Conservation (phyloP, 768 basidiomycete species). For the Boletus subparvulus region DNA sequence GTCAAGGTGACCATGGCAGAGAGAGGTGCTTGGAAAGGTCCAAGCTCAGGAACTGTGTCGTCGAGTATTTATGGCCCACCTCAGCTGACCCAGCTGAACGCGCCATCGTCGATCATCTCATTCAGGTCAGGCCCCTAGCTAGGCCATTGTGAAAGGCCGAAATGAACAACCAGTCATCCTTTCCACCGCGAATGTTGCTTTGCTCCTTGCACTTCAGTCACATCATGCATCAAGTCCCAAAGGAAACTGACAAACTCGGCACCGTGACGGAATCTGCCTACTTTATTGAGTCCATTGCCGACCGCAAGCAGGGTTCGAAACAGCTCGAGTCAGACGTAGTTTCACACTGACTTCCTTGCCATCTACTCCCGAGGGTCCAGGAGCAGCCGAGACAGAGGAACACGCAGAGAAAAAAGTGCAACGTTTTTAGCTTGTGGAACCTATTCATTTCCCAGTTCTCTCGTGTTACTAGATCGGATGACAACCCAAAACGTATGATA, state of each 20-base stretch:
- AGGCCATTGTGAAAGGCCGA: no score
- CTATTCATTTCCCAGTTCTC: neutral
- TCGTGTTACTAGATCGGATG: neutral
- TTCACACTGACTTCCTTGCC: conserved; percentile 10
- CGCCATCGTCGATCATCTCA: no score
- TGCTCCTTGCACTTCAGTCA: conserved; percentile 39
- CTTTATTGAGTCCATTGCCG: conserved; percentile 77
- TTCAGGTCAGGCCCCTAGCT: no score
- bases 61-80: neutral
- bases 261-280: conserved; percentile 76
- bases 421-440: neutral
- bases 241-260: conserved; percentile 90
- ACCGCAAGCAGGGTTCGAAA: conserved; percentile 56
- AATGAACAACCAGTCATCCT: conserved; percentile 72
- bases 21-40: neutral
- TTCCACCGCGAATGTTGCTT: conserved; percentile 39
- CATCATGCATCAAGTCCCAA: conserved; percentile 64
- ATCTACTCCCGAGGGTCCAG: neutral
- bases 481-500: neutral
- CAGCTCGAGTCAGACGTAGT: conserved; percentile 27
- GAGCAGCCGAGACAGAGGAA: conserved; percentile 8
- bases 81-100: no score
- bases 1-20: conserved; percentile 28
- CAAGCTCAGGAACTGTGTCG: neutral
- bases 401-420: conserved; percentile 25